A percentile compares a stretch with the other conserved stretches of the same genome.
Conservation (phyloP, 2,329 filamentous ascomycete genomes). For the Hymenoscyphus repandus region DNA sequence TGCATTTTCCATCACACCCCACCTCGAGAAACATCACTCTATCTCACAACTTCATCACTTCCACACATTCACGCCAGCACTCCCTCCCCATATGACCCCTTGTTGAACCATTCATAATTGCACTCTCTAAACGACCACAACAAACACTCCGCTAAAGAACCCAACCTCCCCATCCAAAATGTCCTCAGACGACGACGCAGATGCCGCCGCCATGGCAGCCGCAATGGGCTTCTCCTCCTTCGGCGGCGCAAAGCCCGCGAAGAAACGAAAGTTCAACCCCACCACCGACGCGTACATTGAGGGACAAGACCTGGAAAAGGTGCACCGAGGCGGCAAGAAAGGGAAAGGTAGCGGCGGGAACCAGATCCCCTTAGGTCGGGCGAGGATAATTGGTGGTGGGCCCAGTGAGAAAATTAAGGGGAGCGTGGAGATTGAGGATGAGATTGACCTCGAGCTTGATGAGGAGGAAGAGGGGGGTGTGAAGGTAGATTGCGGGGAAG, state of each 20-base stretch:
- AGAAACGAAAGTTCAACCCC: conserved; percentile 61
- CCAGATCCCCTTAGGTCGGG: conserved; percentile 25
- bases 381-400: background rate
- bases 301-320: conserved; percentile 28
- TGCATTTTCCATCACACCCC: too few relatives aligned
- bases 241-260: conserved; percentile 49
- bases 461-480: background rate
- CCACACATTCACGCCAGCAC: too few relatives aligned
- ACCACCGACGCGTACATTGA: conserved; percentile 45
- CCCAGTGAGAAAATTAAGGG: too few relatives aligned
- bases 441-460: background rate
- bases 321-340: conserved; percentile 31
- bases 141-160: too few relatives aligned
- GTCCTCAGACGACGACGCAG: conserved; percentile 1
- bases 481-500: conserved; percentile 22
- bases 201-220: conserved; percentile 34
- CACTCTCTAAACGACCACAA: too few relatives aligned
- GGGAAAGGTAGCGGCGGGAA: conserved; percentile 30
- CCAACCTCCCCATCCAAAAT: background rate
- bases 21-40: too few relatives aligned
- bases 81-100: too few relatives aligned
- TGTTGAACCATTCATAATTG: too few relatives aligned
- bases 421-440: background rate
- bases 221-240: conserved; percentile 73
- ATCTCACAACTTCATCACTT: too few relatives aligned